Evolutionary conservation across 441 rosid genomes (phyloP), one percentile per base, ranked within the genome.

Genomic region (Bocquillonia castaneifolia): DNA sequence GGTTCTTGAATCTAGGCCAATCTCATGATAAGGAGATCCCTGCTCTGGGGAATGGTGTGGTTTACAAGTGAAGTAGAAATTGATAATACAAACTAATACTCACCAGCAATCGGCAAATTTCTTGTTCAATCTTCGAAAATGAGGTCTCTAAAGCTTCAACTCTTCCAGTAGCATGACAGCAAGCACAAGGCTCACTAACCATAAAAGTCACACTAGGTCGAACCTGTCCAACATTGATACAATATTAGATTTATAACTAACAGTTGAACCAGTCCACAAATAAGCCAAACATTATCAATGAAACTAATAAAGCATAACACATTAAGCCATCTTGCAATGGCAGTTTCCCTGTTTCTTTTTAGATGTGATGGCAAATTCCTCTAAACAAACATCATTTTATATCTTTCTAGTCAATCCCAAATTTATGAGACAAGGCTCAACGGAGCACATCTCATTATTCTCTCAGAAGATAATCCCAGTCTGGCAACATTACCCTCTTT

Each of bases 131-230:
- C 82, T 89, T 93, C 52, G 96, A 91, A 76, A 87, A 89, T 48
- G 99, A 83, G 67, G 99, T 93, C 84, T 89, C 97, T 14, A 93
- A 66, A 73, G 99, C 96, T 89, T 88, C 99, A 56, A 93, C 96
- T 76, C 99, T 89, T 62, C 97, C 99, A 72, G 99, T 88, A 66
- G 86, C 97, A 77, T 87, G 92, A 78, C 99, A 93, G 78, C 92
- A 89, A 48, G 82, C 72, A 78, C 99, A 93, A 12, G 99, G 96
- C 72, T 93, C 99, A 69, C 93, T 93, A 59, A 93, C 84, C 97
- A 88, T 93, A 79, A 89, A 91, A 74, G 96, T 85, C 55, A 93
- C 96, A 77, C 97, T 93, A 1, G 99, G 97, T 47, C 99, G 88
- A 81, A 93, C 99, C 99, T 93, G 86, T 70, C 69, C 72, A 79